phyloP scores from a whole-genome alignment of 2,329 filamentous ascomycete genomes.

The Zasmidium angulare region DNA sequence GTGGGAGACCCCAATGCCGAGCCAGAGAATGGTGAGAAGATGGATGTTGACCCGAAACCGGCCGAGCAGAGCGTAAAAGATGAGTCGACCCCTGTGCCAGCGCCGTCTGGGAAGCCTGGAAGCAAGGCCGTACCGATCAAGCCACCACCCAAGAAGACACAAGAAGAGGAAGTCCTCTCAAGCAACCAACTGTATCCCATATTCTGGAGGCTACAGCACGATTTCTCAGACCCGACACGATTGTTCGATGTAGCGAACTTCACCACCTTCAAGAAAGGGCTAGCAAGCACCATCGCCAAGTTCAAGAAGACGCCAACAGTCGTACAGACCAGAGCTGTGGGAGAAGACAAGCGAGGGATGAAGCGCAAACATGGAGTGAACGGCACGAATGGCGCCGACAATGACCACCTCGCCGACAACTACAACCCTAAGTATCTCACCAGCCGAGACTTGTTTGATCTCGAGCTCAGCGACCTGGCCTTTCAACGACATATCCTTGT shows the following conservation, averaged over 20 bases:
- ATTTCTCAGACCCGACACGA: conserved; percentile 84
- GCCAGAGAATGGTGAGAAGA: conserved; percentile 46
- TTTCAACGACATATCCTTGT: conserved; percentile 94
- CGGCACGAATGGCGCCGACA: conserved; percentile 7
- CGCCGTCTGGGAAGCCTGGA: conserved; percentile 23
- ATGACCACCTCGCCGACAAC: conserved; percentile 62
- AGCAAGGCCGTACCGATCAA: conserved; percentile 28
- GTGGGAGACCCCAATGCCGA: conserved; percentile 40
- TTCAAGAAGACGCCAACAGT: conserved; percentile 72
- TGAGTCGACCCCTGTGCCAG: conserved; percentile 23
- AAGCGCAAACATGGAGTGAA: conserved; percentile 63
- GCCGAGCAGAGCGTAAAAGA: conserved; percentile 20
- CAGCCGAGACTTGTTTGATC: conserved; percentile 91
- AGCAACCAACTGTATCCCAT: conserved; percentile 78
- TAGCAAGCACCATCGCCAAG: conserved; percentile 65
- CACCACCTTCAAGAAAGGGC: conserved; percentile 60
- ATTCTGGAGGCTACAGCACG: conserved; percentile 91
- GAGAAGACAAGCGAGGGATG: conserved; percentile 58
- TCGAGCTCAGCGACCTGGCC: conserved; percentile 93
- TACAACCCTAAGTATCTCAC: conserved; percentile 99
- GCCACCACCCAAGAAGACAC: conserved; percentile 21
- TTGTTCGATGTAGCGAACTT: conserved; percentile 73
- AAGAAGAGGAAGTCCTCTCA: conserved; percentile 56
- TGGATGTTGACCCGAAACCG: conserved; percentile 61
- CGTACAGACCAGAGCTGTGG: conserved; percentile 68